phyloP scores from a whole-genome alignment of 306 rosid genomes.

The Betula pendula region DNA sequence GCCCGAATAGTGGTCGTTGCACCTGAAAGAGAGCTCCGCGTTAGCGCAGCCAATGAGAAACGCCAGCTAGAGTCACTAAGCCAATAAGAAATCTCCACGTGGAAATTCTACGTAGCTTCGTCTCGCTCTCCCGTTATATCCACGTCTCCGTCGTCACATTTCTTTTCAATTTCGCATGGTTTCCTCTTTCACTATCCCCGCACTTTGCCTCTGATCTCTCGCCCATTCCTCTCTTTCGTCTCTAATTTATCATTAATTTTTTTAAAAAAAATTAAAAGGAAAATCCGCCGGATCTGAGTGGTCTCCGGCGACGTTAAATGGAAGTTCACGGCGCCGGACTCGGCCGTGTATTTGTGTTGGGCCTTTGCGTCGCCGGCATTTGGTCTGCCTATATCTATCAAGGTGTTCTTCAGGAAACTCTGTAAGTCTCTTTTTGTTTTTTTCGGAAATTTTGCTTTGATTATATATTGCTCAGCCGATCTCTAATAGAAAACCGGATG shows the following conservation, averaged over 20 bases:
- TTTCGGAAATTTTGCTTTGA: not conserved
- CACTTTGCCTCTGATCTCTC: not conserved
- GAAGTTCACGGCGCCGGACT: slow-evolving; percentile 80
- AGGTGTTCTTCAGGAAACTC: slow-evolving; percentile 92
- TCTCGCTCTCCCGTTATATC: slow-evolving; percentile 16
- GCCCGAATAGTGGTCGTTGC: too few species aligned
- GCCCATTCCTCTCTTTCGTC: not conserved
- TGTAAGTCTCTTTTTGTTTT: slow-evolving; percentile 46
- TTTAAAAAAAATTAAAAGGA: not conserved
- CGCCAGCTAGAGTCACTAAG: not conserved
- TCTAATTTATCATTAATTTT: not conserved
- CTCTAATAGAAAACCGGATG: not conserved
- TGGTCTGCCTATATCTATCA: slow-evolving; percentile 97
- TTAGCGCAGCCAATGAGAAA: slow-evolving; percentile 61
- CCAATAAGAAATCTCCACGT: slow-evolving; percentile 71
- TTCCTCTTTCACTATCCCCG: not conserved
- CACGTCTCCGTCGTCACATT: not conserved
- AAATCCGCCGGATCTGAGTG: slow-evolving; percentile 29
- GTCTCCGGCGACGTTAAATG: slow-evolving; percentile 53
- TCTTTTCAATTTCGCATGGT: not conserved
- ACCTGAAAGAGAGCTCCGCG: slow-evolving; percentile 37
- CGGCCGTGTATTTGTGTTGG: slow-evolving; percentile 70
- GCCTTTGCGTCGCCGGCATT: slow-evolving; percentile 85
- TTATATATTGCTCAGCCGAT: slow-evolving; percentile 1
- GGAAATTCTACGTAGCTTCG: slow-evolving; percentile 42